Evolutionary conservation across 108 stramenopile species (phyloP), one percentile per base, ranked within the genome.

Genomic region (Discostella stelligeroides): DNA sequence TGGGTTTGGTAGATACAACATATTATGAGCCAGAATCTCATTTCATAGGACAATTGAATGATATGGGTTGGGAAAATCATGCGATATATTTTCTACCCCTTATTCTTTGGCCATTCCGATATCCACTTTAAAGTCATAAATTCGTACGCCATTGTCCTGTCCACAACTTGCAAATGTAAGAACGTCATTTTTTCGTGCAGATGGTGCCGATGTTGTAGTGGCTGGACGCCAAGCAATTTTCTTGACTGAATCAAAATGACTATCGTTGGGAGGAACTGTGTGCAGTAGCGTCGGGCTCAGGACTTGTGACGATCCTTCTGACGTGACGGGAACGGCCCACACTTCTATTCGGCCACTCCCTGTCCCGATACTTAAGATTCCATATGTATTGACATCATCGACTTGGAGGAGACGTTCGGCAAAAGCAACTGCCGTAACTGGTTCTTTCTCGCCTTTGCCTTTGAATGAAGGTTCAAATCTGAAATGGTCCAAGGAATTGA

Each of bases 401-500:
- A 25, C 18, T 43, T 56, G 24, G 2, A 74, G 30, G 6, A 70
- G 37, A 34, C 46, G 48, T 2, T 91, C 89, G 13, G 90, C 86
- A 76, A 95, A 92, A 9, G 87, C 67, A 34, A 95, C 63, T 43
- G 88, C 85, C 15, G 94, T 95, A 17, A 95, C 91, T 17, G 94
- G 81, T 67, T 88, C 83, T 56, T 90, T 90, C 34, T 70, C 83
- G 21, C 72, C 76, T 13, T 3, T 34, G 34, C 47, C 34, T 38
- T 66, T 69, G 23, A 51, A 66, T 14, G 63, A 53, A 15, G 84
- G 81, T 67, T 75, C 76, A 57, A 85, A 79, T 20, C 72, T 76
- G 30, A 68, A 54, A 67, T 27, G 53, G 74, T 75, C 21, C 25
- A 21, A 24, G 21, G 20, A 23, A 46, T 38, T 27, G 66, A 54